Conservation (phyloP, 106 monocot genomes). For the Allium cepa region DNA sequence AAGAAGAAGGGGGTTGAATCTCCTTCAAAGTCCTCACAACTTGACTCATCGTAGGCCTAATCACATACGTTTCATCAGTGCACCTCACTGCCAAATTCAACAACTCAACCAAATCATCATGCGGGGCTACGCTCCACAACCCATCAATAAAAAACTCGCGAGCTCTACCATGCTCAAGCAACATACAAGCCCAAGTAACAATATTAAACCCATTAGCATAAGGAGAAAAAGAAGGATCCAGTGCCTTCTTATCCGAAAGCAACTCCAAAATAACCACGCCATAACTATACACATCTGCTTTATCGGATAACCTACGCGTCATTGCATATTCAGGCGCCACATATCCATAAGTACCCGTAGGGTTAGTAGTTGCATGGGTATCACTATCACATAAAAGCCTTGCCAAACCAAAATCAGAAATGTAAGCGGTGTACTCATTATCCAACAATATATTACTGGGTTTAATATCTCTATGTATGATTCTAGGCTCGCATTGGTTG, state of each 20-base stretch:
- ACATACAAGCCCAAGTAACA: slow-evolving; percentile 68
- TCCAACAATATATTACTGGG: slow-evolving; percentile 77
- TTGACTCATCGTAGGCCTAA: slow-evolving; percentile 54
- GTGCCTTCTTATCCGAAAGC: slow-evolving; percentile 62
- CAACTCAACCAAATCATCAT: slow-evolving; percentile 54
- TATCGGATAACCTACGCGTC: slow-evolving; percentile 75
- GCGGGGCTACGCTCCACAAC: slow-evolving; percentile 47
- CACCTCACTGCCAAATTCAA: slow-evolving; percentile 53
- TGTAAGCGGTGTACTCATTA: slow-evolving; percentile 57
- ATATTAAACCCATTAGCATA: slow-evolving; percentile 83
- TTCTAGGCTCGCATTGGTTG: slow-evolving; percentile 57
- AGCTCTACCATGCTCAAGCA: slow-evolving; percentile 37
- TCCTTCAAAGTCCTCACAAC: slow-evolving; percentile 59
- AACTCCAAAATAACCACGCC: slow-evolving; percentile 65
- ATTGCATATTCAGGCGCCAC: slow-evolving; percentile 81
- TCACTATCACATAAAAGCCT: slow-evolving; percentile 72
- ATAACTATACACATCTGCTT: slow-evolving; percentile 81
- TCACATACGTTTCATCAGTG: slow-evolving; percentile 21
- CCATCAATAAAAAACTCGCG: slow-evolving; percentile 58
- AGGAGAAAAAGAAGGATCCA: slow-evolving; percentile 77
- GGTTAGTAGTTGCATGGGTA: slow-evolving; percentile 76
- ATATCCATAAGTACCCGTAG: slow-evolving; percentile 73
- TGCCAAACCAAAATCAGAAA: slow-evolving; percentile 77
- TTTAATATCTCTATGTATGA: slow-evolving; percentile 73
- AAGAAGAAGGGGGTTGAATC: slow-evolving; percentile 25